Evolutionary conservation across 1,139 yeast genomes (phyloP).

Genomic region (Yamadazyma jaroonii): DNA sequence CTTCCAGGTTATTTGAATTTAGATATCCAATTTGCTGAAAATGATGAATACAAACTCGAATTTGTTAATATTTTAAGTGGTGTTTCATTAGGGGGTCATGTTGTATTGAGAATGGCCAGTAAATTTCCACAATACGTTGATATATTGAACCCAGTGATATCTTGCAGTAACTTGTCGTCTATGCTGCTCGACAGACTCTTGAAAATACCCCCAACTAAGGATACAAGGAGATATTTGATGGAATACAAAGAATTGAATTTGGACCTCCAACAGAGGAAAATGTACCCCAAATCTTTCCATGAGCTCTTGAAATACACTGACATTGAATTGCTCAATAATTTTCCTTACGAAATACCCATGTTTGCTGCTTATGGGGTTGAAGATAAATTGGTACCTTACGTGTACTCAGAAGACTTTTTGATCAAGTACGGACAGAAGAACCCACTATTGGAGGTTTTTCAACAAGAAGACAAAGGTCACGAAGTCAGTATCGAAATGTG

Average conservation of each 20-base stretch:
- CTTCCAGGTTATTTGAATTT: conserved; percentile 45
- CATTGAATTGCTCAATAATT: conserved; percentile 30
- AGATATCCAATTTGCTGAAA: conserved; percentile 19
- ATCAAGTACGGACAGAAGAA: conserved; percentile 28
- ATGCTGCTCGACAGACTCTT: conserved; percentile 40
- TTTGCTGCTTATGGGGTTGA: conserved; percentile 38
- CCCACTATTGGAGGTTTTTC: conserved; percentile 24
- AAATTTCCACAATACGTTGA: conserved; percentile 37
- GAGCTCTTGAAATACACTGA: conserved; percentile 29
- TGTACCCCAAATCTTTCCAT: conserved; percentile 40
- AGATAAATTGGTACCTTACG: conserved; percentile 38
- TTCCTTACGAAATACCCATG: conserved; percentile 29
- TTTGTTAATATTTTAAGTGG: conserved; percentile 47
- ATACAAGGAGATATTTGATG: conserved; percentile 12
- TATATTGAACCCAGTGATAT: conserved; percentile 47
- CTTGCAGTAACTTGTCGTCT: conserved; percentile 43
- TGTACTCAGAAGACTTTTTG: conserved; percentile 33
- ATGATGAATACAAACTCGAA: conserved; percentile 14
- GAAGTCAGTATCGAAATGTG: conserved; percentile 36
- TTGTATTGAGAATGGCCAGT: conserved; percentile 46
- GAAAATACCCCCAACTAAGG: conserved; percentile 15
- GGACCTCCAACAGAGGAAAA: conserved; percentile 19
- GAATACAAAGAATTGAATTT: conserved; percentile 35
- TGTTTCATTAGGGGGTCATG: conserved; percentile 62
- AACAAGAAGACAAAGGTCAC: conserved; percentile 36